These are phyloP conservation scores for Yamadazyma friedrichii DNA, from an alignment of 1,139 yeast species.

Conservation along the genomic window DNA sequence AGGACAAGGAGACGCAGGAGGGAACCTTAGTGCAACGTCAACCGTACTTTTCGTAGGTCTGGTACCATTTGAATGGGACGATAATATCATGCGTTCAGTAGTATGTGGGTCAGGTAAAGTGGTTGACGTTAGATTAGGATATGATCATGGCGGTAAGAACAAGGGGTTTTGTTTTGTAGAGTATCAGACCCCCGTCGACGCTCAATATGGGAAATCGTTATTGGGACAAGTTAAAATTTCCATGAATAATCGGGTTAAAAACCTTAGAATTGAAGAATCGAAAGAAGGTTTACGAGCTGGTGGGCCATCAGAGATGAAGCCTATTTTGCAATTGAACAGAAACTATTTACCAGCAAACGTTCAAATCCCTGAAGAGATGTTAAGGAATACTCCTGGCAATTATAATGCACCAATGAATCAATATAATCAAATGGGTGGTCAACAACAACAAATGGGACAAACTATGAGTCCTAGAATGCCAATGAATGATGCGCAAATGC, in stretches of 20 bases:
- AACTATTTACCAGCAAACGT: conserved; percentile 53
- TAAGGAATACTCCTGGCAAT: conserved; percentile 11
- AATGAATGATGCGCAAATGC: conserved; percentile 5
- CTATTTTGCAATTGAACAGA: conserved; percentile 41
- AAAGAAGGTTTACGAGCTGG: conserved; percentile 54
- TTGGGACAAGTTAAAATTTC: conserved; percentile 43
- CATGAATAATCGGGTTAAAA: conserved; percentile 22
- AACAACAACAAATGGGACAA: not conserved
- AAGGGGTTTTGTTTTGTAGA: conserved; percentile 68
- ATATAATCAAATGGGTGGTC: not conserved
- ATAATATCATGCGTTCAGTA: conserved; percentile 50
- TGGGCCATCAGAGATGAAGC: conserved; percentile 33
- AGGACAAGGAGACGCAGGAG: not conserved
- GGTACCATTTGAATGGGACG: conserved; percentile 67
- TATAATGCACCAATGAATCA: not conserved
- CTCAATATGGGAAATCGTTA: conserved; percentile 44
- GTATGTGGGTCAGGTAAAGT: conserved; percentile 65
- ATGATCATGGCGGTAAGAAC: conserved; percentile 60
- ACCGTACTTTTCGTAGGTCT: conserved; percentile 57
- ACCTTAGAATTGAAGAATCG: conserved; percentile 55
- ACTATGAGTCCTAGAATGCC: conserved; percentile 11
- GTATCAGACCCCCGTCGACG: conserved; percentile 51
- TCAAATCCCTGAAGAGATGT: conserved; percentile 52
- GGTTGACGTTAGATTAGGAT: conserved; percentile 61
- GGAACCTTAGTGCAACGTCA: conserved; percentile 14